phyloP scores from a whole-genome alignment of 345 rosid genomes.

The Bruguiera gymnorhiza region DNA sequence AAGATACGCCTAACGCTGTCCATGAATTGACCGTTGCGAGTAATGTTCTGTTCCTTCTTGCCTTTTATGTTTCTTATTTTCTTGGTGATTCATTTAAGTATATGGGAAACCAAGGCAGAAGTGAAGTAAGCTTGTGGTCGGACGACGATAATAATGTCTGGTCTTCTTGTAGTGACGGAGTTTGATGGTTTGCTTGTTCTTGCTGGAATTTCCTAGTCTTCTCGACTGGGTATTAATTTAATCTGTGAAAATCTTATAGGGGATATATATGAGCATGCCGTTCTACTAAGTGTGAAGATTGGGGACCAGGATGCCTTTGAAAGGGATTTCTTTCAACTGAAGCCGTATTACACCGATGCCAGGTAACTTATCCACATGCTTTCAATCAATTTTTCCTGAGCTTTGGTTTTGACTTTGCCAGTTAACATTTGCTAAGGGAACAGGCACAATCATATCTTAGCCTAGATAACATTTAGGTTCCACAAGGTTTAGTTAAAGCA shows the following conservation, averaged over 20 bases:
- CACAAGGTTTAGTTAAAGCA: too few relatives aligned
- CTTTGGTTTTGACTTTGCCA: not conserved
- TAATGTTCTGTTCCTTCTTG: conserved; percentile 19
- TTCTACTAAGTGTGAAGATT: conserved; percentile 74
- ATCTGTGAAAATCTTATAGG: conserved; percentile 36
- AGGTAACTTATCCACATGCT: conserved; percentile 39
- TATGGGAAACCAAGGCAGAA: too few relatives aligned
- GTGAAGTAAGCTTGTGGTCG: too few relatives aligned
- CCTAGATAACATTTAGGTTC: too few relatives aligned
- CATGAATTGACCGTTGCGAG: conserved; percentile 77
- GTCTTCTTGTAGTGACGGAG: too few relatives aligned
- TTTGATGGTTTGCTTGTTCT: too few relatives aligned
- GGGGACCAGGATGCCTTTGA: conserved; percentile 98
- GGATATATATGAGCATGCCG: conserved; percentile 90
- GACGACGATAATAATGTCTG: too few relatives aligned
- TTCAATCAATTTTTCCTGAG: not conserved
- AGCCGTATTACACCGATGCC: conserved; percentile 90
- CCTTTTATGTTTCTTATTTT: not conserved
- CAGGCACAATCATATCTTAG: too few relatives aligned
- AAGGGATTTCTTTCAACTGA: conserved; percentile 92
- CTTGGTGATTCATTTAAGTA: too few relatives aligned
- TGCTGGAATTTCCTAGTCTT: too few relatives aligned
- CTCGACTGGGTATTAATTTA: not conserved
- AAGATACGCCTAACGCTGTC: conserved; percentile 59
- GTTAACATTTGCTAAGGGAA: too few relatives aligned